These are phyloP conservation scores for Apiotrichum akiyoshidainum DNA, from an alignment of 1,284 basidiomycete species.

Conservation along the genomic window DNA sequence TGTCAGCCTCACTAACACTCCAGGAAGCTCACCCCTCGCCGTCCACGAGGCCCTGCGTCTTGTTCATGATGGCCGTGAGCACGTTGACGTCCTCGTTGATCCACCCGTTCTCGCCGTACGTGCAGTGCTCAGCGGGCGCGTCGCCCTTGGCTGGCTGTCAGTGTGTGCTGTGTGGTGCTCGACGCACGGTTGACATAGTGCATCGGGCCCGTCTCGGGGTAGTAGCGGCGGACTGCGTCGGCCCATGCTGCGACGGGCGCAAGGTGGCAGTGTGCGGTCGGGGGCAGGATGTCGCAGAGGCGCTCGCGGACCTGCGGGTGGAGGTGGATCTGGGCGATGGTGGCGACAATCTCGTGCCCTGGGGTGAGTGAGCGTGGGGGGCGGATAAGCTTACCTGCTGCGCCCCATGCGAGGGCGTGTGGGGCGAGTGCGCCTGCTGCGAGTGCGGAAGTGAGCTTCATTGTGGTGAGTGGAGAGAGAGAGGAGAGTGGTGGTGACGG, in stretches of 20 bases:
- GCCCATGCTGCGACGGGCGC: conserved; percentile 84
- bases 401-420: conserved; percentile 51
- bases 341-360: conserved; percentile 88
- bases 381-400: conserved; percentile 48
- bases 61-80: conserved; percentile 69
- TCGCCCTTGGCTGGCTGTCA: conserved; percentile 54
- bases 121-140: conserved; percentile 69
- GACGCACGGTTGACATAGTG: conserved; percentile 54
- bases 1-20: too few relatives aligned
- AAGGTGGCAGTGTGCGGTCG: conserved; percentile 64
- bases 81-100: conserved; percentile 65
- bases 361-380: conserved; percentile 6
- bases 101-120: conserved; percentile 77
- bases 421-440: conserved; percentile 25
- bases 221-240: conserved; percentile 60
- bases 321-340: conserved; percentile 86
- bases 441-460: conserved; percentile 6
- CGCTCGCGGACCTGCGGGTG: conserved; percentile 67
- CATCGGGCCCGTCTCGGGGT: conserved; percentile 51
- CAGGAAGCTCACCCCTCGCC: conserved; percentile 41
- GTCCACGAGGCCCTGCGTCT: conserved; percentile 54
- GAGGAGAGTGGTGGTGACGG: too few relatives aligned
- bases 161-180: conserved; percentile 21
- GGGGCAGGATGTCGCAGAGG: conserved; percentile 65
- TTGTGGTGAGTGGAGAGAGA: neutral